A percentile compares a stretch with the other conserved stretches of the same genome.
Evolutionary conservation across 163 green algal genomes (phyloP).

Genomic region (Prototheca cutis): DNA sequence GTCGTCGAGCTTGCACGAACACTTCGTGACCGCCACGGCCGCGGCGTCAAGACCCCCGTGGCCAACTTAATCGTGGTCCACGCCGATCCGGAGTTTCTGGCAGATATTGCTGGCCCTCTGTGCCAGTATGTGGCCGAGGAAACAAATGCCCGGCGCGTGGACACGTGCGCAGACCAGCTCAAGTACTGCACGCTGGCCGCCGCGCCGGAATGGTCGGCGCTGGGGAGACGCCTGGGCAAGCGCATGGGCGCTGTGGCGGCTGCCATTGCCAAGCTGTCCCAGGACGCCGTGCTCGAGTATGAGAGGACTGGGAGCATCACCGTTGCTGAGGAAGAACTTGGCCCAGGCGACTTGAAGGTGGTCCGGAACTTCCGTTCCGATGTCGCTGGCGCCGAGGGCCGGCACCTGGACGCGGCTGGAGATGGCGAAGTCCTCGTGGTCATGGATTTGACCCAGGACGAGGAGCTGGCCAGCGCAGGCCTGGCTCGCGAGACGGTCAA

Average conservation of each 20-base stretch:
- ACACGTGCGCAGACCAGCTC: conserved; percentile 65
- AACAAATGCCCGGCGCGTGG: conserved; percentile 76
- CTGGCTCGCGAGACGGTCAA: conserved; percentile 87
- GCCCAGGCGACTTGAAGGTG: conserved; percentile 71
- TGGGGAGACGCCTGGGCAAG: conserved; percentile 83
- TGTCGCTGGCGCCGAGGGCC: conserved; percentile 51
- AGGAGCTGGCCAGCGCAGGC: conserved; percentile 51
- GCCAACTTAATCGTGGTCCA: conserved; percentile 72
- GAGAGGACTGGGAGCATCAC: conserved; percentile 38
- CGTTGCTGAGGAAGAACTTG: conserved; percentile 59
- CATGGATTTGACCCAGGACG: conserved; percentile 64
- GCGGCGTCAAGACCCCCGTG: conserved; percentile 75
- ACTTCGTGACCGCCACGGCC: conserved; percentile 69
- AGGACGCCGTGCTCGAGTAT: conserved; percentile 45
- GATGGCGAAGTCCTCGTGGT: conserved; percentile 92
- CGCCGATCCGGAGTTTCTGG: conserved; percentile 70
- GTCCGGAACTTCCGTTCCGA: conserved; percentile 71
- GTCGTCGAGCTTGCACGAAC: conserved; percentile 81
- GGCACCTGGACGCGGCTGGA: conserved; percentile 56
- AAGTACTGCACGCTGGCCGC: conserved; percentile 61
- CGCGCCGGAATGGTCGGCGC: conserved; percentile 71
- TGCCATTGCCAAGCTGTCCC: conserved; percentile 52
- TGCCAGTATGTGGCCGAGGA: conserved; percentile 83
- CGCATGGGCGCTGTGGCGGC: conserved; percentile 61
- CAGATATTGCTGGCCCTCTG: conserved; percentile 72